Evolutionary conservation across 1,284 basidiomycete genomes (phyloP), one percentile per base, ranked within the genome.

Genomic region (Ceratobasidium sp.): DNA sequence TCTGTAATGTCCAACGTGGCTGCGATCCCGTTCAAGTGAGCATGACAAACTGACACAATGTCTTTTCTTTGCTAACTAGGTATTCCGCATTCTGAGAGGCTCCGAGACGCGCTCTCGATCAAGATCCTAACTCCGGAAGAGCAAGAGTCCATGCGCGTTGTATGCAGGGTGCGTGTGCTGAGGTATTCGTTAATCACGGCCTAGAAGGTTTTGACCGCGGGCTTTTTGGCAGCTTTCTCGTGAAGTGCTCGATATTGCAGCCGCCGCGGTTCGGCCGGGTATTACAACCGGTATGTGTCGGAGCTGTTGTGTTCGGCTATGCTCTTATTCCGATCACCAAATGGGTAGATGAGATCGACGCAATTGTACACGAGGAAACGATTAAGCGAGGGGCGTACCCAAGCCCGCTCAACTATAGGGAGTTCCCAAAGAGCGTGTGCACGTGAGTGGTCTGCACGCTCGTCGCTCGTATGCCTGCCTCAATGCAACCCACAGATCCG

Each of bases 371-470:
- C 83, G 89, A 94, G 77, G 98, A 93, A 22, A 93, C 88, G 77
- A 91, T 99, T 78, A 93, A 97, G 83, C 88, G 96, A 71, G 90
- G 95, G 79, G 90, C 94, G 58, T 99, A 99, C 83, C 98, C 98
- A 2, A 95, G 93, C 43, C 94, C 98, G 46, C 85, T 99, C 72
- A 96, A 96, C 81, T 99, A 99, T 83, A 89, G 92, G 77, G 87
- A 88, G 65, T 99, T 92, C 82, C 97, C 97, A 31, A 98, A 98
- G 85, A 98, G 95, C 56, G 90, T 98, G 61, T 99, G 98, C 91
- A 97, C 93, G 90, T 93, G 84, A 80, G 92, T 88, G 29, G n/a
- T 54, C 68, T 59, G 29, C n/a, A 54, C 46, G 68, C 16, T 54
- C 13, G 46, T 51, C 43, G 41, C 19, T 59, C 46, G 41, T 64